Evolutionary conservation across 768 basidiomycete genomes (phyloP).

Genomic region (Rhizopogon vinicolor): DNA sequence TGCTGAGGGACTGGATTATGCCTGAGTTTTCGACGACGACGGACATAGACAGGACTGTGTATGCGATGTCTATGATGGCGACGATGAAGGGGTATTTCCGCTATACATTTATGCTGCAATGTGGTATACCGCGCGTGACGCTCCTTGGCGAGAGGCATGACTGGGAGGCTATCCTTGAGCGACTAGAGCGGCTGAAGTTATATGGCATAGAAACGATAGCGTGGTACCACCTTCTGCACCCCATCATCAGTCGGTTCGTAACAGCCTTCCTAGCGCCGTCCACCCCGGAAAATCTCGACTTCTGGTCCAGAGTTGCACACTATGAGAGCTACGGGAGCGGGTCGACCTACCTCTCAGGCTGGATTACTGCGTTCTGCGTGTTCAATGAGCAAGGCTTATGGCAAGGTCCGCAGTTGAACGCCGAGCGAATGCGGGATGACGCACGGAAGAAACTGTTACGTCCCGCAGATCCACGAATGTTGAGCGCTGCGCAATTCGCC

Average conservation of each 20-base stretch:
- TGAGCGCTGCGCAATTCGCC: conserved; percentile 23
- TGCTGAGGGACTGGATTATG: conserved; percentile 35
- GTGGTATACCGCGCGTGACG: conserved; percentile 42
- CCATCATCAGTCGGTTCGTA: conserved; percentile 34
- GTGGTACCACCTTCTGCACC: conserved; percentile 38
- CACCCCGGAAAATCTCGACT: conserved; percentile 26
- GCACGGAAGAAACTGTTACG: conserved; percentile 26
- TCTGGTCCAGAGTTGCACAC: conserved; percentile 33
- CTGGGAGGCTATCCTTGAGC: conserved; percentile 31
- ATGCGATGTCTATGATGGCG: conserved; percentile 39
- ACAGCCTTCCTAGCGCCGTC: conserved; percentile 29
- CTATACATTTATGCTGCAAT: conserved; percentile 25
- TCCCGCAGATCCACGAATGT: conserved; percentile 20
- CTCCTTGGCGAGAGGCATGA: conserved; percentile 38
- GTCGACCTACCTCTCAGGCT: conserved; percentile 30
- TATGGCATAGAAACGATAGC: conserved; percentile 33
- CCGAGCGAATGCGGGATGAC: conserved; percentile 23
- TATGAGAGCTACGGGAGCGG: conserved; percentile 19
- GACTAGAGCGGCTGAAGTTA: conserved; percentile 34
- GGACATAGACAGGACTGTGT: conserved; percentile 29
- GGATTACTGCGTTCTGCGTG: conserved; percentile 36
- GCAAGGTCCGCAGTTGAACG: conserved; percentile 26
- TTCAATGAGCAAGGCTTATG: conserved; percentile 28
- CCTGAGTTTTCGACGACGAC: conserved; percentile 45
- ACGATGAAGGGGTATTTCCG: conserved; percentile 36